These are phyloP conservation scores for Emergomyces pasteurianus DNA, from an alignment of 2,329 filamentous ascomycete species.

Conservation along the genomic window DNA sequence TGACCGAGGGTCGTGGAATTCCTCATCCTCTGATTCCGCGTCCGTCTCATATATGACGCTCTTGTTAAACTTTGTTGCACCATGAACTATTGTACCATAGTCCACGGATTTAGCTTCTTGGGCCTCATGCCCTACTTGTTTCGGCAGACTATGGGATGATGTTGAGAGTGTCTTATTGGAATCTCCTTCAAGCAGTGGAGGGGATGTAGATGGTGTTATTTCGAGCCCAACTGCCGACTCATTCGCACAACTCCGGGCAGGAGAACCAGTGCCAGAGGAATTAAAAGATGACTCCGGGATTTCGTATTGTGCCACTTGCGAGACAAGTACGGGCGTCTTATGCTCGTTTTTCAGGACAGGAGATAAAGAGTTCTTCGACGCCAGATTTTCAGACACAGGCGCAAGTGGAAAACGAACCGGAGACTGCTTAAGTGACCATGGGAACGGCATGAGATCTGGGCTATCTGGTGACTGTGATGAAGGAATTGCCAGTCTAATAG, in stretches of 20 bases:
- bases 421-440: constrained; percentile 3
- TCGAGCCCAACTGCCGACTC: background rate
- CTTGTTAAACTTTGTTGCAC: background rate
- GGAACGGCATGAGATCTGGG: constrained; percentile 24
- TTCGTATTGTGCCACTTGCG: background rate
- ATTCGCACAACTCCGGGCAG: background rate
- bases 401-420: constrained; percentile 18
- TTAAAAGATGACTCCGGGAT: background rate
- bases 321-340: background rate
- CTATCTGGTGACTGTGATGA: constrained; percentile 35
- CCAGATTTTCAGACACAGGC: background rate
- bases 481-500: constrained; percentile 23
- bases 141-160: background rate
- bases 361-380: background rate
- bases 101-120: background rate
- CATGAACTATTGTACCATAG: background rate
- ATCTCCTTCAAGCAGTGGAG: background rate
- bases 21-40: constrained; percentile 26
- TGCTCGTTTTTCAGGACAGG: background rate
- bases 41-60: constrained; percentile 32
- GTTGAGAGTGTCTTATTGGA: background rate
- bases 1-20: constrained; percentile 9
- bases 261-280: background rate
- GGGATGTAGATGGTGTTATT: constrained; percentile 8
- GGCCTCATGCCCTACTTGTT: background rate